Evolutionary conservation across 129 eudicot species (phyloP), one percentile per base, ranked within the genome.

Genomic region (Gnaphalium uliginosum): DNA sequence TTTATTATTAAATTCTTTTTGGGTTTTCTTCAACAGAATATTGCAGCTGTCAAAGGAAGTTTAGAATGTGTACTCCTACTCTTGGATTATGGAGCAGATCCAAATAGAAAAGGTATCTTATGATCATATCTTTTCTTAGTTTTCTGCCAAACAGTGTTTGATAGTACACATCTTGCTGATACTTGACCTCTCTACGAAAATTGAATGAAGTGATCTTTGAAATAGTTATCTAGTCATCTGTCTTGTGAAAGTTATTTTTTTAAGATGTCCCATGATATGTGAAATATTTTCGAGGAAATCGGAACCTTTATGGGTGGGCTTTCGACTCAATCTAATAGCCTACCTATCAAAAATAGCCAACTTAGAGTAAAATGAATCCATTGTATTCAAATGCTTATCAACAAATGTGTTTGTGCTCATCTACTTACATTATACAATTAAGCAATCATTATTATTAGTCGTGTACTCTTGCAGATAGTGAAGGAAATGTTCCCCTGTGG

Each of bases 401-500:
- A 7, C 30, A 58, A 19, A 58, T 23, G 6, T 6, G 7, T 56
- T 13, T 22, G 29, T 11, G 19, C 46, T 17, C 69, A 17, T 65
- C 24, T 2, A 48, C 75, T 51, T 71, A 4, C 32, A 19, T n/a
- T 54, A 19, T 54, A 71, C 13, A 19, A 29, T 50, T 21, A 51
- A 9, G 2, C 19, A 54, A 71, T 71, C 19, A 64, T 56, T 54
- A 43, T 76, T 68, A 68, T 32, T 75, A 51, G 62, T 79, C 17
- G 57, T n/a, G 2, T 68, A 23, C n/a, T 27, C 6, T 43, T 78
- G 82, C 89, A 88, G 96, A 90, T 76, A 51, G 80, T 23, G 96
- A 93, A 78, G 96, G 96, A 65, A 83, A 80, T 53, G 91, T 90
- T 76, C 96, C 98, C 4, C 81, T 93, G 22, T 86, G 96, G 98